Evolutionary conservation across 805 yeast genomes (phyloP).

Genomic region (Ogataea polymorpha): DNA sequence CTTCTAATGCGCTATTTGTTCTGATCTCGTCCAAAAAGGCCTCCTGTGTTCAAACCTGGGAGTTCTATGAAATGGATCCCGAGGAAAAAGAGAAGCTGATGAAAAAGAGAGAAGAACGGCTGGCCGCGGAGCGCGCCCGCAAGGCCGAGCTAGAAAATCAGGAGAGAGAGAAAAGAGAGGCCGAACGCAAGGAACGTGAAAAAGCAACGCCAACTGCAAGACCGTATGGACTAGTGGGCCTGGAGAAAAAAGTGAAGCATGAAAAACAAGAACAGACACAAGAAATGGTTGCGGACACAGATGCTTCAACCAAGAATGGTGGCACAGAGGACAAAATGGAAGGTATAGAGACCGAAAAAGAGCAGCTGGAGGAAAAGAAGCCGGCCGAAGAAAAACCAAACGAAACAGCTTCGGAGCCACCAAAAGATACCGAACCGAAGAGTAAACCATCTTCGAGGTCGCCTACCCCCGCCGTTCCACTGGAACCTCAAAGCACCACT

Average conservation of each 20-base stretch:
- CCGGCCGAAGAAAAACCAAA: background rate
- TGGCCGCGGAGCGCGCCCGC: conserved; percentile 18
- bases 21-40: conserved; percentile 55
- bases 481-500: too few relatives aligned
- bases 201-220: conserved; percentile 14
- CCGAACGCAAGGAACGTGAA: conserved; percentile 12
- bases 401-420: background rate
- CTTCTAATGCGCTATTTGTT: conserved; percentile 70
- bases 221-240: conserved; percentile 32
- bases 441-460: background rate
- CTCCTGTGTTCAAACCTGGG: conserved; percentile 52
- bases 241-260: conserved; percentile 17
- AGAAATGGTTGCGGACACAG: background rate
- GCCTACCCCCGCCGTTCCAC: conserved; percentile 1
- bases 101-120: conserved; percentile 19
- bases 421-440: background rate
- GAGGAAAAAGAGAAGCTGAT: conserved; percentile 36
- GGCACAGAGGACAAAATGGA: conserved; percentile 2
- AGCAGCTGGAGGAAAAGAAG: background rate
- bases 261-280: background rate
- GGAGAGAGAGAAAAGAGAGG: conserved; percentile 18
- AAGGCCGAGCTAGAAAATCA: conserved; percentile 18
- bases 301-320: conserved; percentile 1
- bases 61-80: conserved; percentile 49
- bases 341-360: background rate